Conservation (phyloP, 2,329 filamentous ascomycete species). For the Teratosphaeriaceae sp. region DNA sequence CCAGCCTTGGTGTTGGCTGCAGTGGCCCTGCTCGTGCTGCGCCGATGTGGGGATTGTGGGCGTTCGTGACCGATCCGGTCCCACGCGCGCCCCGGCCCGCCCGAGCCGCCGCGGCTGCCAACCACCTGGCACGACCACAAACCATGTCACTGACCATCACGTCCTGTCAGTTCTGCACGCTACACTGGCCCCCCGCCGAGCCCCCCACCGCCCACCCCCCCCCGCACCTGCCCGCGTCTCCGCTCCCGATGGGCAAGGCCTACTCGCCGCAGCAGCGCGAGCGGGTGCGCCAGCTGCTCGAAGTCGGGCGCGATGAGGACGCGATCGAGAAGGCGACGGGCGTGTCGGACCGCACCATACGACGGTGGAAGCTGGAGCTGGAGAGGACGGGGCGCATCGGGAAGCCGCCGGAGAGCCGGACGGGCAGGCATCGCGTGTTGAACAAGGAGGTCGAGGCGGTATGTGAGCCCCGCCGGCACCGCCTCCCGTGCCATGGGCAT, state of each 20-base stretch:
- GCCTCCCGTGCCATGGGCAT: no score
- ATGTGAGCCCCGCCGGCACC: no score
- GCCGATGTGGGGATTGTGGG: no score
- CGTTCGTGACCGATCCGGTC: no score
- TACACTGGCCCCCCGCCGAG: neutral
- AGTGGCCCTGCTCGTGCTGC: no score
- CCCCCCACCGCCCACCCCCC: neutral
- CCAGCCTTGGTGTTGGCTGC: no score
- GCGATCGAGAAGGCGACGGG: conserved; percentile 31
- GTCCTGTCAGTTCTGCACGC: neutral
- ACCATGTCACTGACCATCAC: no score
- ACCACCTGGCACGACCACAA: no score
- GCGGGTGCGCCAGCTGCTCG: conserved; percentile 25
- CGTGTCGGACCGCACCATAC: conserved; percentile 29
- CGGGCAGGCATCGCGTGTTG: conserved; percentile 29
- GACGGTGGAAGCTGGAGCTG: conserved; percentile 32
- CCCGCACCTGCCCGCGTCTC: neutral
- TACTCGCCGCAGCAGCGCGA: conserved; percentile 22
- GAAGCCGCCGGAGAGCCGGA: conserved; percentile 31
- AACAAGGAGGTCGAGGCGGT: conserved; percentile 29
- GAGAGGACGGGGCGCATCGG: conserved; percentile 32
- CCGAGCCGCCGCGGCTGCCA: no score
- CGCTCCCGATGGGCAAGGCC: conserved; percentile 18
- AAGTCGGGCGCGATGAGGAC: conserved; percentile 29
- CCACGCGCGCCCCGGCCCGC: no score